These are phyloP conservation scores for Pichia norvegensis DNA, from an alignment of 1,139 yeast genomes.

Conservation along the genomic window DNA sequence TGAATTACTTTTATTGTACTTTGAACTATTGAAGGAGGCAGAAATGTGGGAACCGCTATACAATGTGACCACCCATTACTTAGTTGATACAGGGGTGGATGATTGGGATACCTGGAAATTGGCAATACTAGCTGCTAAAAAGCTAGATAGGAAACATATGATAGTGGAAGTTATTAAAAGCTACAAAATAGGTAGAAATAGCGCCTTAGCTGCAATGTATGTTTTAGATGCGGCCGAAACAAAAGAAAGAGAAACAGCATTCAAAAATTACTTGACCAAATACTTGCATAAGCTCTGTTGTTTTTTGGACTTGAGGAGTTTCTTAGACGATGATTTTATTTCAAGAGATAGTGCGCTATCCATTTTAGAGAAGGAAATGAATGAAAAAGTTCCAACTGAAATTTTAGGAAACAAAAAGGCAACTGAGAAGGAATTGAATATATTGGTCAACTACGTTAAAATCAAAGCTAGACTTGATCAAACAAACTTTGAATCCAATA, in stretches of 20 bases:
- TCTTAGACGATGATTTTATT: constrained; percentile 26
- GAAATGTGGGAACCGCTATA: constrained; percentile 39
- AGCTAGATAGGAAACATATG: constrained; percentile 24
- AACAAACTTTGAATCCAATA: constrained; percentile 12
- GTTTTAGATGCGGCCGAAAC: constrained; percentile 26
- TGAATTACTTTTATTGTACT: constrained; percentile 47
- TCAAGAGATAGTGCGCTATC: constrained; percentile 2
- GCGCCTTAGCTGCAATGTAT: constrained; percentile 48
- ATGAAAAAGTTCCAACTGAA: constrained; percentile 12
- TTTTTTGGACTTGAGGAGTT: constrained; percentile 38
- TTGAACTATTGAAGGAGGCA: constrained; percentile 36
- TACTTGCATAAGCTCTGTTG: constrained; percentile 53
- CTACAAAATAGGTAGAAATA: constrained; percentile 42
- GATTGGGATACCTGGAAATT: constrained; percentile 57
- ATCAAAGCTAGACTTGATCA: constrained; percentile 29
- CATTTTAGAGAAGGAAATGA: constrained; percentile 11
- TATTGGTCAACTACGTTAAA: constrained; percentile 45
- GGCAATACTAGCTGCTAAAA: constrained; percentile 37
- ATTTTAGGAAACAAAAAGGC: constrained; percentile 16
- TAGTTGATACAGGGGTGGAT: constrained; percentile 41
- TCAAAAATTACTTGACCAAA: constrained; percentile 34
- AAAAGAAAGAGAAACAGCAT: constrained; percentile 21
- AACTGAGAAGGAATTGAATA: constrained; percentile 31
- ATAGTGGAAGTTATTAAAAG: constrained; percentile 25
- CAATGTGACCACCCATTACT: constrained; percentile 29